Conservation (phyloP, 257 asterid species). For the Primulina huaijiensis region DNA sequence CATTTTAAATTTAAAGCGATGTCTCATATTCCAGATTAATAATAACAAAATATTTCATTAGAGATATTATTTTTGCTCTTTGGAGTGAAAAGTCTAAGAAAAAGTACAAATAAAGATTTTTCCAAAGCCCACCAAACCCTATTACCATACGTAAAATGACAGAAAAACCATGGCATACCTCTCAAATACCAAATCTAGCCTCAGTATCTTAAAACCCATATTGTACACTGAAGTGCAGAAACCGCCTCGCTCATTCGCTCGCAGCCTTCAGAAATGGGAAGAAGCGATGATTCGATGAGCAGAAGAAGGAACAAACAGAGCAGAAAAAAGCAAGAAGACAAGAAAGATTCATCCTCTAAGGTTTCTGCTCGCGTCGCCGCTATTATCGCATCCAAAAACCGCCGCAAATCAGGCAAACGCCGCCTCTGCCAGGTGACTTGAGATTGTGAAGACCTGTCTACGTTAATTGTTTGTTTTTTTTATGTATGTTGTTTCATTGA, state of each 20-base stretch:
- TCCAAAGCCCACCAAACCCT: not conserved
- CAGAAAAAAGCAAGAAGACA: conserved; percentile 39
- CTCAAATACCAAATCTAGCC: conserved; percentile 23
- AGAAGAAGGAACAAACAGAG: conserved; percentile 42
- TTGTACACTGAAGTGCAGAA: conserved; percentile 16
- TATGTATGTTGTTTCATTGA: not conserved
- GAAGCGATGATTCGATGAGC: conserved; percentile 48
- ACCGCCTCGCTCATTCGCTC: not conserved
- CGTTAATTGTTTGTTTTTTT: too few relatives aligned
- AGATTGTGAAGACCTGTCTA: not conserved
- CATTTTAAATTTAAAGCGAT: too few relatives aligned
- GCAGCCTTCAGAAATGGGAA: conserved; percentile 39
- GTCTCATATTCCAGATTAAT: too few relatives aligned
- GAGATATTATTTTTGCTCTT: too few relatives aligned
- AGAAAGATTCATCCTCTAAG: conserved; percentile 35
- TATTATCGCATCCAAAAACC: conserved; percentile 60
- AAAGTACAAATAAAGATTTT: not conserved
- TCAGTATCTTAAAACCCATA: conserved; percentile 15
- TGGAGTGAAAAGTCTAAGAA: not conserved
- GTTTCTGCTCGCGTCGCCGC: conserved; percentile 51
- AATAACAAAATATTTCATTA: too few relatives aligned
- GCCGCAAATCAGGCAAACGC: conserved; percentile 58
- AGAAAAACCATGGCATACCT: conserved; percentile 3
- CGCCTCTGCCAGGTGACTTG: conserved; percentile 44
- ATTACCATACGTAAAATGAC: not conserved